Evolutionary conservation across 1,139 yeast species (phyloP).

Genomic region (Pichia sp.): DNA sequence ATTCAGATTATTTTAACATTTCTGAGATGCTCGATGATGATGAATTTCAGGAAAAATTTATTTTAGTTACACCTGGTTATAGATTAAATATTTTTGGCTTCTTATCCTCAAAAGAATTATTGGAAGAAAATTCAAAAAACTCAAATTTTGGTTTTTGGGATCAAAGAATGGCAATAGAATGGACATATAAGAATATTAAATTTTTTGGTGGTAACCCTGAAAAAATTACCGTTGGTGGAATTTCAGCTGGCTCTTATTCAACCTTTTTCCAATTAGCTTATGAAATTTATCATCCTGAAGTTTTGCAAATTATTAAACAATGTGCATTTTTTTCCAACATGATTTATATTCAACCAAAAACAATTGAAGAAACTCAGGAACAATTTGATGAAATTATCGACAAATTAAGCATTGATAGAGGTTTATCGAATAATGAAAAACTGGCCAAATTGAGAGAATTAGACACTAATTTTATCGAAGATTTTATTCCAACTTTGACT

Average conservation of each 20-base stretch:
- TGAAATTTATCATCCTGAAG: slow-evolving; percentile 34
- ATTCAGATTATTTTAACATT: slow-evolving; percentile 18
- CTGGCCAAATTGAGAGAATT: slow-evolving; percentile 15
- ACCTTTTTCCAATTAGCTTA: slow-evolving; percentile 35
- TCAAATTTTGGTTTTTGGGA: slow-evolving; percentile 42
- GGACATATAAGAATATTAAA: slow-evolving; percentile 33
- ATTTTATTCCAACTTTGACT: slow-evolving; percentile 28
- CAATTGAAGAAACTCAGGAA: slow-evolving; percentile 30
- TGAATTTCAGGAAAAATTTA: slow-evolving; percentile 28
- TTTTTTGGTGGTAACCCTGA: slow-evolving; percentile 33
- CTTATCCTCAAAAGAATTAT: slow-evolving; percentile 29
- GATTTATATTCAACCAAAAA: slow-evolving; percentile 33
- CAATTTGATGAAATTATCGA: slow-evolving; percentile 34
- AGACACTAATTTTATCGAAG: slow-evolving; percentile 22
- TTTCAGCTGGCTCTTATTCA: slow-evolving; percentile 33
- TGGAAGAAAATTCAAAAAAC: slow-evolving; percentile 26
- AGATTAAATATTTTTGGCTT: slow-evolving; percentile 38
- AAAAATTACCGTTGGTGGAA: slow-evolving; percentile 29
- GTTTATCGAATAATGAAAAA: slow-evolving; percentile 15
- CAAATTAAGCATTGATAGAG: slow-evolving; percentile 17
- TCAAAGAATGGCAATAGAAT: slow-evolving; percentile 34
- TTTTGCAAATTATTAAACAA: slow-evolving; percentile 33
- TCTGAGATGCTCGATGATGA: slow-evolving; percentile 27
- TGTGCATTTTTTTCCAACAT: slow-evolving; percentile 32
- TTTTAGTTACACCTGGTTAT: slow-evolving; percentile 37